phyloP scores from a whole-genome alignment of 768 basidiomycete species.

The Flagelloscypha sp. region DNA sequence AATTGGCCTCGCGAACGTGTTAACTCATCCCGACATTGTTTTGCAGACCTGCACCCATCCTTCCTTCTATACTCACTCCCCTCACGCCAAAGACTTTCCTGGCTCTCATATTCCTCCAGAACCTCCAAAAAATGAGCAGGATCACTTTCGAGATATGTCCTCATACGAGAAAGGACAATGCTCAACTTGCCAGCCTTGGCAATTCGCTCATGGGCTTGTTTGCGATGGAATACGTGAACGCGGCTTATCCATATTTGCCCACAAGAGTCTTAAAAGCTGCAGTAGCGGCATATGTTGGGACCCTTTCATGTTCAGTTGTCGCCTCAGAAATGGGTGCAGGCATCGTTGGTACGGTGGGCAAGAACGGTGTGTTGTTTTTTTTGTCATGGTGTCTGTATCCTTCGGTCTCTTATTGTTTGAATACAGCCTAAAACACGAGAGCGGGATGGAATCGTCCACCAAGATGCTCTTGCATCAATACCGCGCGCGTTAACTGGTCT shows the following conservation, averaged over 20 bases:
- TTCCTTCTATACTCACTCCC: slow-evolving; percentile 52
- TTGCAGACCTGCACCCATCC: slow-evolving; percentile 77
- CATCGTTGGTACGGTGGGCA: slow-evolving; percentile 75
- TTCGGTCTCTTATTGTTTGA: neutral
- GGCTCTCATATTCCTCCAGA: too few species aligned
- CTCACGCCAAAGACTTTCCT: too few species aligned
- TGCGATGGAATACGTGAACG: slow-evolving; percentile 69
- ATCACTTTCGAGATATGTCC: slow-evolving; percentile 48
- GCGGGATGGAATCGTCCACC: slow-evolving; percentile 51
- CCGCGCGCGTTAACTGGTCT: slow-evolving; percentile 82
- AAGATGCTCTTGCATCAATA: slow-evolving; percentile 85
- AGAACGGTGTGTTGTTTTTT: slow-evolving; percentile 45
- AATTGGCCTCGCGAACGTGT: slow-evolving; percentile 57
- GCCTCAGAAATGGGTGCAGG: slow-evolving; percentile 80
- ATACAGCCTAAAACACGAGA: slow-evolving; percentile 40
- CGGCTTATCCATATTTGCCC: slow-evolving; percentile 83
- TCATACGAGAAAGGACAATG: slow-evolving; percentile 63
- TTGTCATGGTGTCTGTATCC: neutral
- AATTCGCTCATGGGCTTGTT: slow-evolving; percentile 89
- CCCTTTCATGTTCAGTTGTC: slow-evolving; percentile 71
- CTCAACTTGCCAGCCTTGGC: slow-evolving; percentile 64
- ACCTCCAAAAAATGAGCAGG: too few species aligned
- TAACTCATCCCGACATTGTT: slow-evolving; percentile 44
- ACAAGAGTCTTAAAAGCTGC: slow-evolving; percentile 88
- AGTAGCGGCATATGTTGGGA: slow-evolving; percentile 87